Conservation (phyloP, 2,329 filamentous ascomycete species). For the Scedosporium boydii region DNA sequence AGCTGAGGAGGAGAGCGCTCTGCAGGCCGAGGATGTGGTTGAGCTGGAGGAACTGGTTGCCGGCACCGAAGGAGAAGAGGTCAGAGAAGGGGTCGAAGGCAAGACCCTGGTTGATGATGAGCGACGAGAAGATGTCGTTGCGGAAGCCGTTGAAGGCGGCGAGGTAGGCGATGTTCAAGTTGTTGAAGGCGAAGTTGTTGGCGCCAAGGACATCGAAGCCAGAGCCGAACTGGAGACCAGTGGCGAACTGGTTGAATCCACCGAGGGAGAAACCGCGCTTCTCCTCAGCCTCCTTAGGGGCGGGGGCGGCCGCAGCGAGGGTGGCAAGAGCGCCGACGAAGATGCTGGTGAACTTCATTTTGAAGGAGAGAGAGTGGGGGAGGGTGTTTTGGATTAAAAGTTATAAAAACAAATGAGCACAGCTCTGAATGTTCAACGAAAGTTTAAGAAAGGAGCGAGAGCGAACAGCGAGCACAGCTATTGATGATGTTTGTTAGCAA, state of each 20-base stretch:
- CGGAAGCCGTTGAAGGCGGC: slow-evolving; percentile 36
- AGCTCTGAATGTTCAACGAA: slow-evolving; percentile 31
- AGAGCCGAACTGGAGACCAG: slow-evolving; percentile 26
- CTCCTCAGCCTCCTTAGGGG: slow-evolving; percentile 17
- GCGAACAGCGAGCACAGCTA: slow-evolving; percentile 40
- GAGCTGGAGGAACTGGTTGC: slow-evolving; percentile 34
- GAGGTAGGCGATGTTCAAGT: slow-evolving; percentile 33
- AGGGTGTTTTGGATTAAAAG: slow-evolving; percentile 17
- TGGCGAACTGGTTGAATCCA: slow-evolving; percentile 27
- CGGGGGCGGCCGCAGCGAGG: slow-evolving; percentile 32
- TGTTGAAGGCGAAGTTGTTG: slow-evolving; percentile 29
- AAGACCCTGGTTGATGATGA: slow-evolving; percentile 19
- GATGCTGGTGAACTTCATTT: slow-evolving; percentile 40
- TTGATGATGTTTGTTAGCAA: slow-evolving; percentile 12
- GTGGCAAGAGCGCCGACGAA: slow-evolving; percentile 34
- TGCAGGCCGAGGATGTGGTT: slow-evolving; percentile 29
- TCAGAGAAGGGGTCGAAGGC: slow-evolving; percentile 36
- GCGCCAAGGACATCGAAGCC: slow-evolving; percentile 29
- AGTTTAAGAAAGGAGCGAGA: slow-evolving; percentile 28
- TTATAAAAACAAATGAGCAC: slow-evolving; percentile 26
- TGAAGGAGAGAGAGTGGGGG: slow-evolving; percentile 19
- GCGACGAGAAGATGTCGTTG: slow-evolving; percentile 30
- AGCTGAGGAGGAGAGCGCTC: slow-evolving; percentile 28
- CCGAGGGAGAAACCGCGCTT: slow-evolving; percentile 26
- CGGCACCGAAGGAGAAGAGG: slow-evolving; percentile 28